Conservation (phyloP, 1,284 basidiomycete genomes). For the Fomes fomentarius region DNA sequence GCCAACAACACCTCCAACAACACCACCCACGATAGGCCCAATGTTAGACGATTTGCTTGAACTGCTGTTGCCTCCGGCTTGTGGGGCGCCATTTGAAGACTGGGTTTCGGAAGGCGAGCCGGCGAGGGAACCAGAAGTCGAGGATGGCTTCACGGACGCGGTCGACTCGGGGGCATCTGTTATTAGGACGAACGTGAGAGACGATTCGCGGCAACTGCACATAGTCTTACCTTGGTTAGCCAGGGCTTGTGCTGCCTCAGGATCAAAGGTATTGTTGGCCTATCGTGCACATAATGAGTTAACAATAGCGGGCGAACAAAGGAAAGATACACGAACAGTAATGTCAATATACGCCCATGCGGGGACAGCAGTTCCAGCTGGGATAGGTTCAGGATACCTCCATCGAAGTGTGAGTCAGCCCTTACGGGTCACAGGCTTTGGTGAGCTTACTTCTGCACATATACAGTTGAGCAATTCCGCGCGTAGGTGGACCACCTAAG, state of each 20-base stretch:
- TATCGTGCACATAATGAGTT: not conserved
- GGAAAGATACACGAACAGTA: conserved; percentile 2
- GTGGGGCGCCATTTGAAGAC: not conserved
- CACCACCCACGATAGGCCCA: conserved; percentile 17
- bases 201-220: not conserved
- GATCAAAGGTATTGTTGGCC: conserved; percentile 8
- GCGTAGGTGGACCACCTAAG: conserved; percentile 14
- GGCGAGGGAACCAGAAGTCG: not conserved
- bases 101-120: not conserved
- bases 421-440: too few relatives aligned
- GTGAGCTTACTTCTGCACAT: conserved; percentile 4
- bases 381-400: conserved; percentile 13
- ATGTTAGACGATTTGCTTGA: conserved; percentile 13
- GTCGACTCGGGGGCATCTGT: conserved; percentile 10
- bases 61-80: not conserved
- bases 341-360: conserved; percentile 22
- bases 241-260: conserved; percentile 2
- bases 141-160: not conserved
- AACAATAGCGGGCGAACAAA: not conserved
- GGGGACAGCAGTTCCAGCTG: conserved; percentile 12
- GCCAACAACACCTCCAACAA: conserved; percentile 12
- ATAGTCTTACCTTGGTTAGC: not conserved
- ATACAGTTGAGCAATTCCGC: conserved; percentile 10
- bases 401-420: not conserved
- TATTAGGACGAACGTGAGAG: not conserved